Conservation (phyloP, 345 rosid species). For the Stellera chamaejasme region DNA sequence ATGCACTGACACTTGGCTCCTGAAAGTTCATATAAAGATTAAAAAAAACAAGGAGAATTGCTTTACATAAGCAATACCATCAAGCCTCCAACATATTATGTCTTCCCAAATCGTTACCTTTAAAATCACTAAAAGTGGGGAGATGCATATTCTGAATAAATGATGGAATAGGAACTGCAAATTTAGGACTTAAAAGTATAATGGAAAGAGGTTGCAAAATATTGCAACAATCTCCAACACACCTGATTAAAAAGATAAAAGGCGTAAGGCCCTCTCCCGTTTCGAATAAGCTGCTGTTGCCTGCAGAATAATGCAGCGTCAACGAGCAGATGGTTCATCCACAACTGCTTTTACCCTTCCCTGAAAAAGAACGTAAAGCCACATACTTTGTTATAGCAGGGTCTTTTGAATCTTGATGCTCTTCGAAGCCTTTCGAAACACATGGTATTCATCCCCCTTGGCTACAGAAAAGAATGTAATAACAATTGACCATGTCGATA, state of each 20-base stretch:
- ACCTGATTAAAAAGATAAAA: slow-evolving; percentile 91
- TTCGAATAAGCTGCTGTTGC: slow-evolving; percentile 80
- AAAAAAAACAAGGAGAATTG: no score
- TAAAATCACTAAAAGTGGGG: no score
- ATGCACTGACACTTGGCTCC: slow-evolving; percentile 5
- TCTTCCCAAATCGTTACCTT: no score
- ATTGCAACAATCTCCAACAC: background rate
- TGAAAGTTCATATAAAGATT: background rate
- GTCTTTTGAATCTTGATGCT: slow-evolving; percentile 61
- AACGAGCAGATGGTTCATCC: background rate
- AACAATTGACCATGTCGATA: background rate
- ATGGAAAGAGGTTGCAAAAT: no score
- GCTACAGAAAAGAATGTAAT: slow-evolving; percentile 32
- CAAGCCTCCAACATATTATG: no score
- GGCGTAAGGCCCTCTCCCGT: no score
- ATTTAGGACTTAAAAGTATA: no score
- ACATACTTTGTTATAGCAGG: slow-evolving; percentile 61
- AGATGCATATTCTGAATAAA: no score
- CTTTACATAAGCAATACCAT: no score
- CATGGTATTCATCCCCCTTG: slow-evolving; percentile 55
- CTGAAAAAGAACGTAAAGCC: background rate
- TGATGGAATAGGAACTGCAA: no score
- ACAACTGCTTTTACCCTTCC: no score
- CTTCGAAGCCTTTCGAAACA: slow-evolving; percentile 46
- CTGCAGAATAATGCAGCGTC: slow-evolving; percentile 27